phyloP scores from a whole-genome alignment of 2,329 filamentous ascomycete genomes.

The Calonectria leucothoes region DNA sequence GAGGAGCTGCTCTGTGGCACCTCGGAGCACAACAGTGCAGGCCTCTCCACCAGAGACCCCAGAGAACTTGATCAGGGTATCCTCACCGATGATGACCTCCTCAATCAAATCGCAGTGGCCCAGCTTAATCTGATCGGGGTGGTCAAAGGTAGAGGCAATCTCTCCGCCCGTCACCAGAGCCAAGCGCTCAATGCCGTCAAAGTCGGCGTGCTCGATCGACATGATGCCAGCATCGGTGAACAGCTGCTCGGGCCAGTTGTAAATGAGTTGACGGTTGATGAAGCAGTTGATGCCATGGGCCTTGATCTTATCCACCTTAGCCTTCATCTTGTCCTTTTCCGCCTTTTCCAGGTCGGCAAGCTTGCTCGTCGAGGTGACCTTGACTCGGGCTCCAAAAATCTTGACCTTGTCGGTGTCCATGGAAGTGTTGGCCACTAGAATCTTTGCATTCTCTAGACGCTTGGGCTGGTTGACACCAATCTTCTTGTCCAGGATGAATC shows the following conservation, averaged over 20 bases:
- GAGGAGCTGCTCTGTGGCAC: slow-evolving; percentile 95
- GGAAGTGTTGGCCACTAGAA: slow-evolving; percentile 95
- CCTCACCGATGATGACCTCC: slow-evolving; percentile 98
- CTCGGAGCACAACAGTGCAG: slow-evolving; percentile 95
- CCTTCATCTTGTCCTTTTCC: slow-evolving; percentile 99
- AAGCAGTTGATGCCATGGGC: slow-evolving; percentile 99
- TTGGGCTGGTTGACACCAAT: slow-evolving; percentile 99
- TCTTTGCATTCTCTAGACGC: slow-evolving; percentile 97
- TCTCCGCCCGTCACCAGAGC: slow-evolving; percentile 97
- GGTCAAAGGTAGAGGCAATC: slow-evolving; percentile 97
- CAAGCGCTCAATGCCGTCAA: slow-evolving; percentile 95
- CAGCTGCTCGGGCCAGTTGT: slow-evolving; percentile 99
- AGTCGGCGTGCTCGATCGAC: slow-evolving; percentile 98
- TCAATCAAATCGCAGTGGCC: slow-evolving; percentile 96
- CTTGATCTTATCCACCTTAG: slow-evolving; percentile 99
- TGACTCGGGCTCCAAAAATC: slow-evolving; percentile 97
- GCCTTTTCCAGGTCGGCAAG: slow-evolving; percentile 98
- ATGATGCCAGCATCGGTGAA: slow-evolving; percentile 98
- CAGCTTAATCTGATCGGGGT: slow-evolving; percentile 96
- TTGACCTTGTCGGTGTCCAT: slow-evolving; percentile 99
- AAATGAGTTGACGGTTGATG: slow-evolving; percentile 98
- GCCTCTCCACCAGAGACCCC: slow-evolving; percentile 93
- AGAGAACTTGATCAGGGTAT: slow-evolving; percentile 97
- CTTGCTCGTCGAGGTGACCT: slow-evolving; percentile 96
- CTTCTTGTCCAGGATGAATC: slow-evolving; percentile 99